Percentiles rank a stretch among this genome's conserved stretches.
Evolutionary conservation across 805 yeast genomes (phyloP).

Genomic region (Saccharomyces kudriavzevii): DNA sequence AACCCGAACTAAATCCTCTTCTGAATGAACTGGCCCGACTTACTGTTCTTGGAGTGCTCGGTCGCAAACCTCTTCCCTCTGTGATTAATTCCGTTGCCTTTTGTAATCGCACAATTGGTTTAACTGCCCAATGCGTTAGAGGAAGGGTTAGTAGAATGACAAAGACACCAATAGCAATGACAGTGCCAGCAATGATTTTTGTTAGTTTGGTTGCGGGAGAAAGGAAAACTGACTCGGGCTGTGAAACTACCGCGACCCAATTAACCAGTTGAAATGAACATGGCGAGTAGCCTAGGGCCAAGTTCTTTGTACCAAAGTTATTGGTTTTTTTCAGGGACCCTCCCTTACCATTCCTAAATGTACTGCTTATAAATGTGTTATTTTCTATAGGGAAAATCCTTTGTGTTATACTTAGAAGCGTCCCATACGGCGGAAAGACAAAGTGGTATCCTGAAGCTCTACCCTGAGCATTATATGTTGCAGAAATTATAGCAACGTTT

Average conservation of each 20-base stretch:
- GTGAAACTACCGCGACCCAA: slow-evolving; percentile 76
- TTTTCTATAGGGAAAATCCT: slow-evolving; percentile 23
- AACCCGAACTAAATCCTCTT: slow-evolving; percentile 1
- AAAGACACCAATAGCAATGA: slow-evolving; percentile 67
- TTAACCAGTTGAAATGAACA: slow-evolving; percentile 36
- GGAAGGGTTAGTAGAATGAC: slow-evolving; percentile 74
- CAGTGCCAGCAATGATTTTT: slow-evolving; percentile 68
- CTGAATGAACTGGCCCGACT: slow-evolving; percentile 19
- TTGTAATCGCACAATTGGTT: slow-evolving; percentile 72
- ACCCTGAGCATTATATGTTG: slow-evolving; percentile 20
- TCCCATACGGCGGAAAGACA: slow-evolving; percentile 35
- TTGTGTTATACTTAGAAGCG: slow-evolving; percentile 12
- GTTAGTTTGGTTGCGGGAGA: slow-evolving; percentile 55
- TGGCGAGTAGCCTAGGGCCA: slow-evolving; percentile 52
- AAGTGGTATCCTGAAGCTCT: slow-evolving; percentile 30
- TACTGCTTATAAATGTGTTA: slow-evolving; percentile 30
- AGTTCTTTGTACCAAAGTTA: slow-evolving; percentile 31
- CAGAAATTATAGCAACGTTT: slow-evolving; percentile 27
- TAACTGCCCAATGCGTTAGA: slow-evolving; percentile 72
- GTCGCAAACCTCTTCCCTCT: slow-evolving; percentile 35
- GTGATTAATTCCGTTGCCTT: slow-evolving; percentile 64
- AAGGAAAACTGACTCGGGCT: slow-evolving; percentile 48
- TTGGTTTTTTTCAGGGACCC: slow-evolving; percentile 37
- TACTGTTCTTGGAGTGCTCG: slow-evolving; percentile 14
- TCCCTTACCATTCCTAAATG: slow-evolving; percentile 30